Base-by-base conservation (phyloP, 192 early-diverging fungal genomes). In the Backusella tuberculispora region DNA sequence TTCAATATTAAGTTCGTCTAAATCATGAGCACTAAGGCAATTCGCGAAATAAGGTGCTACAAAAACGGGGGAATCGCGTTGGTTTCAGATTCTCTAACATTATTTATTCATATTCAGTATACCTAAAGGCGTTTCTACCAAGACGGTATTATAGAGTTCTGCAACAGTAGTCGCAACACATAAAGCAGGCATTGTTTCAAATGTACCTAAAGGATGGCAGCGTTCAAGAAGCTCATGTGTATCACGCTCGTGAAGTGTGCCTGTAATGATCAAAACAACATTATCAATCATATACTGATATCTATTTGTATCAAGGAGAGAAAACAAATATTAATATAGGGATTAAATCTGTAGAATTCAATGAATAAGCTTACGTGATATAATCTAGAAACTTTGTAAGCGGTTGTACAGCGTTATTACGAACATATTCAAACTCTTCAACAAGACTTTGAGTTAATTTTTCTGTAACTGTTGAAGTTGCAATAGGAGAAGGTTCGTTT, bases 1-100 rank as follows among this genome's bases (percentile, higher is more conserved):
- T 80, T 99, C 98, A 87, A 99, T 99, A 84, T 99, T 99, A 81
- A 99, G 89, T 85, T 99, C 98, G 79, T 99, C 96, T 72, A 99
- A 83, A 81, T 99, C 98, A 76, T 97, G 93, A 44, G 97, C 97
- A 14, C 93, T 95, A 34, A 99, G 84, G 71, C 96, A 99, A 78
- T 99, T 95, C 74, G 93, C 91, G 81, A 99, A 99, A 79, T 99
- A 99, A 66, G 95, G 94, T 0, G 97, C 98, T 17, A 65, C 72
- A 15, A 60, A 68, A 17, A 45, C 41, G 53, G 5, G 72, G 29
- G 29, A 34, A 34, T 34, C 29, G 29, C 29, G 29, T 34, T 34
- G 29, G 29, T 34, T 34, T 34, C 29, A 34, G 29, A 34, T 34
- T 34, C 29, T 34, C 29, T 34, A 34, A 34, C 2, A 34, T 34